Conservation (phyloP, 805 yeast species). For the Clavispora vitiphila region DNA sequence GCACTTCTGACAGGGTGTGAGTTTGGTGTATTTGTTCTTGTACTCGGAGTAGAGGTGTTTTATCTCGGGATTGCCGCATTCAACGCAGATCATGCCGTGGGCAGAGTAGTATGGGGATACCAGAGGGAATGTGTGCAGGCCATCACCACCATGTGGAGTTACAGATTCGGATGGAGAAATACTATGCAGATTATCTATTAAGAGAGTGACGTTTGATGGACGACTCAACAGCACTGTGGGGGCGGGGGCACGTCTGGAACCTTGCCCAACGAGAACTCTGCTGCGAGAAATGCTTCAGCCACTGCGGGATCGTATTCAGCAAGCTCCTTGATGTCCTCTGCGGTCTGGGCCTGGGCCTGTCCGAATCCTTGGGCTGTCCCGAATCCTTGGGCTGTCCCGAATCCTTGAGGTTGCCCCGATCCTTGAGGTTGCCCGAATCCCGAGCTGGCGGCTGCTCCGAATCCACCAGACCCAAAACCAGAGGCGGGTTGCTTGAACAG, state of each 20-base stretch:
- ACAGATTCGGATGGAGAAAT: neutral
- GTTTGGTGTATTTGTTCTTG: constrained; percentile 71
- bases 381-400: constrained; percentile 9
- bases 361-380: constrained; percentile 1
- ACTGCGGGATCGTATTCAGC: constrained; percentile 42
- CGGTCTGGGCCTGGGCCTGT: too few relatives aligned
- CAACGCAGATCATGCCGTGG: constrained; percentile 77
- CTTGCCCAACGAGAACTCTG: constrained; percentile 49
- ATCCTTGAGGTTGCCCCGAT: neutral
- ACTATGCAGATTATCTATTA: neutral
- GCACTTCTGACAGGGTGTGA: constrained; percentile 73
- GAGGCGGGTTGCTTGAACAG: constrained; percentile 1
- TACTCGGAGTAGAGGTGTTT: constrained; percentile 64
- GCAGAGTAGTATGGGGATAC: neutral
- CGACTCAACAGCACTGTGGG: constrained; percentile 16
- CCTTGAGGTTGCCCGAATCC: constrained; percentile 1
- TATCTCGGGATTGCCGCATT: constrained; percentile 64
- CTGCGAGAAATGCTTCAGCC: constrained; percentile 43
- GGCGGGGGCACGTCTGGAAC: constrained; percentile 79
- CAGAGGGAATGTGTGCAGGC: neutral
- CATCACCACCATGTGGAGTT: neutral
- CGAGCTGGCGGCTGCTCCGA: constrained; percentile 5
- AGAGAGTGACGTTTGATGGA: too few relatives aligned
- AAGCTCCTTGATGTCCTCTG: constrained; percentile 7
- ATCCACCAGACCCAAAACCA: constrained; percentile 1